Percentiles rank a stretch among this genome's conserved stretches.
Conservation (phyloP, 1,139 yeast species). For the Yamadazyma membranifaciens region DNA sequence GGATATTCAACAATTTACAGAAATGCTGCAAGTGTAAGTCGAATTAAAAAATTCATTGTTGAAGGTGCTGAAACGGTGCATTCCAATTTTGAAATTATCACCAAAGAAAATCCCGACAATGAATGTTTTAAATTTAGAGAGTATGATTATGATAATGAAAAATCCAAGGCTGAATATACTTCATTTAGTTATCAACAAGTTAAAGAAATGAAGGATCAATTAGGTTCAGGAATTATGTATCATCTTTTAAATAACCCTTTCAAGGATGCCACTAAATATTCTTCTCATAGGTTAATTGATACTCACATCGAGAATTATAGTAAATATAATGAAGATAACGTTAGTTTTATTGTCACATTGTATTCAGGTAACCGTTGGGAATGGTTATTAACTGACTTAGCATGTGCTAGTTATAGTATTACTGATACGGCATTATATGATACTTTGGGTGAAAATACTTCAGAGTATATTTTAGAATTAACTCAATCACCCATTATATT, state of each 20-base stretch:
- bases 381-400: slow-evolving; percentile 40
- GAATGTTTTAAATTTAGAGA: slow-evolving; percentile 33
- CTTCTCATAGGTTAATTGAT: slow-evolving; percentile 27
- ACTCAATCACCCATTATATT: slow-evolving; percentile 38
- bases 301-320: slow-evolving; percentile 23
- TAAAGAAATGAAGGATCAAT: slow-evolving; percentile 19
- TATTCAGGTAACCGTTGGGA: slow-evolving; percentile 37
- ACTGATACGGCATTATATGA: slow-evolving; percentile 42
- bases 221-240: slow-evolving; percentile 34
- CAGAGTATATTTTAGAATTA: slow-evolving; percentile 31
- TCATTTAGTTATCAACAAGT: slow-evolving; percentile 23
- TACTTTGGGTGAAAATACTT: slow-evolving; percentile 36
- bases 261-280: slow-evolving; percentile 19
- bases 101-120: slow-evolving; percentile 16
- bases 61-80: slow-evolving; percentile 30
- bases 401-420: slow-evolving; percentile 34
- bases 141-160: slow-evolving; percentile 27
- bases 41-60: slow-evolving; percentile 22
- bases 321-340: slow-evolving; percentile 21
- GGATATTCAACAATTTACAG: slow-evolving; percentile 37
- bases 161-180: slow-evolving; percentile 20
- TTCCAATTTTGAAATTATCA: slow-evolving; percentile 24
- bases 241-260: slow-evolving; percentile 29
- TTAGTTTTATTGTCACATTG: slow-evolving; percentile 34
- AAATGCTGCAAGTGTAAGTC: slow-evolving; percentile 23